Evolutionary conservation across 108 stramenopile genomes (phyloP).

Genomic region (Bacterosira constricta): DNA sequence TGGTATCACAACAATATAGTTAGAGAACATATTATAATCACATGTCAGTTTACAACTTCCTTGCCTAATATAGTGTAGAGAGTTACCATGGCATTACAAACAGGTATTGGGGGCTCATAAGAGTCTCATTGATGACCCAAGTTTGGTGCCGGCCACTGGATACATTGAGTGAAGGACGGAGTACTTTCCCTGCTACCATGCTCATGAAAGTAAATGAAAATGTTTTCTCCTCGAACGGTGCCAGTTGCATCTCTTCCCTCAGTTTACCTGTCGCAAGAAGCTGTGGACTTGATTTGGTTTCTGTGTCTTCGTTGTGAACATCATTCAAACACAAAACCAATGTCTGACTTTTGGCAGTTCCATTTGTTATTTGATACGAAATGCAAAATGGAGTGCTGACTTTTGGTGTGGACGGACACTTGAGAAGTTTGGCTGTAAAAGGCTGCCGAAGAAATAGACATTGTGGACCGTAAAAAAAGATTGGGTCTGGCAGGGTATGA

Average conservation of each 20-base stretch:
- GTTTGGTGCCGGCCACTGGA: conserved; percentile 64
- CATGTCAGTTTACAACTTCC: too few relatives aligned
- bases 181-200: conserved; percentile 61
- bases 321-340: conserved; percentile 53
- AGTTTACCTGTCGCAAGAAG: conserved; percentile 62
- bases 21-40: too few relatives aligned
- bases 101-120: conserved; percentile 16
- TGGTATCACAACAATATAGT: too few relatives aligned
- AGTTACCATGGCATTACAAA: conserved; percentile 45
- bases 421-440: conserved; percentile 55
- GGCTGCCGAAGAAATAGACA: conserved; percentile 73
- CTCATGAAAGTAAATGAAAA: conserved; percentile 68
- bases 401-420: conserved; percentile 48
- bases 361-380: conserved; percentile 64
- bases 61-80: too few relatives aligned
- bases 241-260: conserved; percentile 55
- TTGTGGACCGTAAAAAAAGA: conserved; percentile 67
- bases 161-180: conserved; percentile 53
- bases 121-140: conserved; percentile 65
- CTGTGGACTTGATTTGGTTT: conserved; percentile 9
- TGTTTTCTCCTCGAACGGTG: conserved; percentile 57
- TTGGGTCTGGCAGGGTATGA: conserved; percentile 33
- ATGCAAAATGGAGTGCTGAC: conserved; percentile 73
- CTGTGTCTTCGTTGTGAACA: conserved; percentile 1
- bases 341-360: conserved; percentile 62